Percentiles rank a stretch among this genome's conserved stretches.
phyloP scores from a whole-genome alignment of 2,329 filamentous ascomycete species.

The Rhexocercosporidium sp. region DNA sequence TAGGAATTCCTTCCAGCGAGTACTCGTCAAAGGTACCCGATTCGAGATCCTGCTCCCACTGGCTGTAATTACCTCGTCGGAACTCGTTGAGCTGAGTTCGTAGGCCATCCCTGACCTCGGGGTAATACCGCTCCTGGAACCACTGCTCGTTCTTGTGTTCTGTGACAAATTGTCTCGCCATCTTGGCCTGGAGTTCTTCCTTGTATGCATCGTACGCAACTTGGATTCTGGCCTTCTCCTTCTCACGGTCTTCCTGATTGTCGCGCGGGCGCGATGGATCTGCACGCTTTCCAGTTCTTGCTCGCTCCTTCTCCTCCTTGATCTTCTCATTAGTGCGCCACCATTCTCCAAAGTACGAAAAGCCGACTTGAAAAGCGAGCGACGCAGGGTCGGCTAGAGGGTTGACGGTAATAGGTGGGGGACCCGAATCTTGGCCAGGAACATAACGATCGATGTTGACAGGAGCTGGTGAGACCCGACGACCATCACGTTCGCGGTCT shows the following conservation, averaged over 20 bases:
- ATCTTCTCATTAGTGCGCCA: constrained; percentile 83
- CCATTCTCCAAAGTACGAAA: constrained; percentile 87
- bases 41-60: constrained; percentile 90
- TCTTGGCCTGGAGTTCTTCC: constrained; percentile 72
- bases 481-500: constrained; percentile 61
- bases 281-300: constrained; percentile 70
- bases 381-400: constrained; percentile 74
- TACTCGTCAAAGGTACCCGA: constrained; percentile 91
- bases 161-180: constrained; percentile 88
- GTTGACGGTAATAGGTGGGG: constrained; percentile 61
- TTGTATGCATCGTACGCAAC: constrained; percentile 70
- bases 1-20: constrained; percentile 90
- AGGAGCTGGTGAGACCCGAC: constrained; percentile 62
- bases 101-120: constrained; percentile 78
- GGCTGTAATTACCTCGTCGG: constrained; percentile 76
- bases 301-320: constrained; percentile 79
- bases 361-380: constrained; percentile 80
- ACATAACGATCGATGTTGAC: constrained; percentile 86
- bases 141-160: constrained; percentile 96
- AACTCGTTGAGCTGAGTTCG: constrained; percentile 79
- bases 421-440: constrained; percentile 68
- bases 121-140: constrained; percentile 94
- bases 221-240: constrained; percentile 80
- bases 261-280: constrained; percentile 68
- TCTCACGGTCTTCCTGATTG: constrained; percentile 74